Percentiles rank a stretch among this genome's conserved stretches.
These are phyloP conservation scores for Trametes punicea DNA, from an alignment of 768 basidiomycete species.

Conservation along the genomic window DNA sequence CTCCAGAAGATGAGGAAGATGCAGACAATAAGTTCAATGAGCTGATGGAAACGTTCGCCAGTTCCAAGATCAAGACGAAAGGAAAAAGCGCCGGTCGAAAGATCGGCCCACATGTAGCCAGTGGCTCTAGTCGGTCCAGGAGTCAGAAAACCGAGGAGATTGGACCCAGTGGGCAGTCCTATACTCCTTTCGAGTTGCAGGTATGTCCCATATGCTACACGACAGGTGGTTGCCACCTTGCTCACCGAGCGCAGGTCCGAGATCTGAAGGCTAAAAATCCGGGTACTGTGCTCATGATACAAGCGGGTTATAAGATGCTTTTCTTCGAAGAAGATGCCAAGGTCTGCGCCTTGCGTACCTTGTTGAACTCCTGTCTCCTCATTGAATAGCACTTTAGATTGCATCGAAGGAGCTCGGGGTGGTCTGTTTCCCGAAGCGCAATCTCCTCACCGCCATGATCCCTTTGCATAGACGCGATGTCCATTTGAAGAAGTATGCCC, in stretches of 20 bases:
- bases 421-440: conserved; percentile 65
- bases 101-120: conserved; percentile 6
- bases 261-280: conserved; percentile 62
- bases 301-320: conserved; percentile 80
- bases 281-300: conserved; percentile 70
- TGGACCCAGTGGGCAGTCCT: conserved; percentile 68
- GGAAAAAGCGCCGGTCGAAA: conserved; percentile 17
- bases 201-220: conserved; percentile 26
- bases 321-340: conserved; percentile 86
- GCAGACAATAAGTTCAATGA: conserved; percentile 46
- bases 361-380: neutral
- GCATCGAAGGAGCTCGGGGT: conserved; percentile 79
- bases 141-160: conserved; percentile 42
- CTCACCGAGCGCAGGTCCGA: conserved; percentile 12
- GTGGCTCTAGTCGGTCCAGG: conserved; percentile 1
- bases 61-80: conserved; percentile 33
- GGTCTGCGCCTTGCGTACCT: conserved; percentile 33
- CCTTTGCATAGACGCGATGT: conserved; percentile 65
- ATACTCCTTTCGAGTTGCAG: conserved; percentile 78
- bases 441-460: conserved; percentile 73
- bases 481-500: conserved; percentile 68
- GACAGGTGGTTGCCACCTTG: too few relatives aligned
- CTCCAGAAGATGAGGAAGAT: conserved; percentile 33
- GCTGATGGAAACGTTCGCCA: conserved; percentile 44
- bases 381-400: conserved; percentile 42